Percentiles rank a stretch among this genome's conserved stretches.
Evolutionary conservation across 1,284 basidiomycete genomes (phyloP).

Genomic region (Sutorius eximius): DNA sequence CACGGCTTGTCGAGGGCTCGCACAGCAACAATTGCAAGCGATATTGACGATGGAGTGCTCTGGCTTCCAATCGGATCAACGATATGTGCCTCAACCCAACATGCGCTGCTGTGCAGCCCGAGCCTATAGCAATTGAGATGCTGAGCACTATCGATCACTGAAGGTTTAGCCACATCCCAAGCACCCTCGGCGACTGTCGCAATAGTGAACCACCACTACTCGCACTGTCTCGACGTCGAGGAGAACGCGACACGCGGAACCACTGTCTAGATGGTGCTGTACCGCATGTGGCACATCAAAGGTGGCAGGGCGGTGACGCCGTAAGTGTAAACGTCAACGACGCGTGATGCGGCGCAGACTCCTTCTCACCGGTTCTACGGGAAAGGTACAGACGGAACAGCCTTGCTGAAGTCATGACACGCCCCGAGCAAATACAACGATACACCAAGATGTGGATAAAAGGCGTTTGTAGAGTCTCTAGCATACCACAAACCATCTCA

Average conservation of each 20-base stretch:
- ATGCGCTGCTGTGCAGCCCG: too few relatives aligned
- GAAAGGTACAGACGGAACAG: slow-evolving; percentile 6
- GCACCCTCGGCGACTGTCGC: background rate
- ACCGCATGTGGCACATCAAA: too few relatives aligned
- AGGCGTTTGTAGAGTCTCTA: background rate
- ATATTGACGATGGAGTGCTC: background rate
- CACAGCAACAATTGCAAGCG: background rate
- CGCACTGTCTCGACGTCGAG: background rate
- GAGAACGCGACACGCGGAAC: background rate
- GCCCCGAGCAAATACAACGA: background rate
- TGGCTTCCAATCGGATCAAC: background rate
- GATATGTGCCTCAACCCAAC: background rate
- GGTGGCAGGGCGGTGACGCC: too few relatives aligned
- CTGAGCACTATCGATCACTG: too few relatives aligned
- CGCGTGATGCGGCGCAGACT: background rate
- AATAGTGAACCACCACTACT: background rate
- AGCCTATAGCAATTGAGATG: background rate
- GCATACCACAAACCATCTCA: background rate
- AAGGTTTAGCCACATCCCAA: background rate
- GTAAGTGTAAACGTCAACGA: too few relatives aligned
- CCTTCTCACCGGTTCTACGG: background rate
- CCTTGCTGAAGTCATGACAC: background rate
- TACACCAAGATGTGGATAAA: slow-evolving; percentile 2
- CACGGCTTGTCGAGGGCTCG: background rate
- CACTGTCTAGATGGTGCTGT: background rate